A percentile compares a stretch with the other conserved stretches of the same genome.
Conservation (phyloP, 768 basidiomycete genomes). For the Rickenella mellea region DNA sequence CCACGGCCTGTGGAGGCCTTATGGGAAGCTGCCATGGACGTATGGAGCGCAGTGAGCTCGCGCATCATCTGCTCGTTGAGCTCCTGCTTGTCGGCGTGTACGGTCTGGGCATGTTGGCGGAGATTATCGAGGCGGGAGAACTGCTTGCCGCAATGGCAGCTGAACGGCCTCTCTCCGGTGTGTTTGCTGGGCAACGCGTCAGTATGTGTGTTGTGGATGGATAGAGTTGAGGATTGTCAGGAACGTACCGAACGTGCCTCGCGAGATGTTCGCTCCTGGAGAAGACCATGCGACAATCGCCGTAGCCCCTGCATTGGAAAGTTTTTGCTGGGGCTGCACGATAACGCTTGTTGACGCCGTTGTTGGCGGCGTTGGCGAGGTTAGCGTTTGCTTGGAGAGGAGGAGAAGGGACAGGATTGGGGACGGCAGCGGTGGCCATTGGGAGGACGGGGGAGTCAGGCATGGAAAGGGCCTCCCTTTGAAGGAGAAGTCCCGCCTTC, state of each 20-base stretch:
- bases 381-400: not conserved
- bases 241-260: constrained; percentile 80
- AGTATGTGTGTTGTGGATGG: not conserved
- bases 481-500: no score
- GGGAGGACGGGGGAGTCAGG: not conserved
- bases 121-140: constrained; percentile 96
- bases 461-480: no score
- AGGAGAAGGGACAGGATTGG: not conserved
- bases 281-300: constrained; percentile 95
- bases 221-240: constrained; percentile 12
- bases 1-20: constrained; percentile 28
- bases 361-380: constrained; percentile 20
- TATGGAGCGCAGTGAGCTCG: constrained; percentile 75
- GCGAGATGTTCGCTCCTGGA: constrained; percentile 92
- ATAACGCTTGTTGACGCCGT: constrained; percentile 50
- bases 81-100: constrained; percentile 89
- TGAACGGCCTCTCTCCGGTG: constrained; percentile 94
- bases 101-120: constrained; percentile 93
- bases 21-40: constrained; percentile 57
- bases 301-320: constrained; percentile 91
- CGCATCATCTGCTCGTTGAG: constrained; percentile 90
- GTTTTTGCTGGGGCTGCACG: constrained; percentile 85
- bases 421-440: not conserved
- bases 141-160: constrained; percentile 91
- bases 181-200: constrained; percentile 63